phyloP scores from a whole-genome alignment of 192 early-diverging fungal genomes.

The Nowakowskiella sp. region DNA sequence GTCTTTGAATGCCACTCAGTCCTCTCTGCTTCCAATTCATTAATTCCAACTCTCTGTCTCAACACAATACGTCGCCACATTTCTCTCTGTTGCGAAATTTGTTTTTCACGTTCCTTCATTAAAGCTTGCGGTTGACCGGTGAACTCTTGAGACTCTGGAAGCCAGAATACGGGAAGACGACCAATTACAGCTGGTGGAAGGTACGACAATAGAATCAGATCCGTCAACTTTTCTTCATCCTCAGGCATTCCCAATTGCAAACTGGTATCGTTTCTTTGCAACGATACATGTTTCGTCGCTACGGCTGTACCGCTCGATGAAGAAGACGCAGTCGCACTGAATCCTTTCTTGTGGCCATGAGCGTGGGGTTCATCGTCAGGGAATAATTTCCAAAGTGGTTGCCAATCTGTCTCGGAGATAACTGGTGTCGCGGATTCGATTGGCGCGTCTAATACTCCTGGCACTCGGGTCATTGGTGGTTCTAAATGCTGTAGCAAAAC shows the following conservation, averaged over 20 bases:
- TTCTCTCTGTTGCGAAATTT: constrained; percentile 15
- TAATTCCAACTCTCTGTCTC: constrained; percentile 21
- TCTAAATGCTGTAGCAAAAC: constrained; percentile 23
- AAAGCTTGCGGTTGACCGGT: constrained; percentile 20
- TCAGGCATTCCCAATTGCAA: too few species aligned
- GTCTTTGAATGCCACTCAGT: too few species aligned
- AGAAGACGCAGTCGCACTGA: background rate
- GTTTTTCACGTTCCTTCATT: constrained; percentile 25
- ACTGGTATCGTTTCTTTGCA: background rate
- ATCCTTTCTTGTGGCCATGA: constrained; percentile 5
- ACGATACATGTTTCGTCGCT: background rate
- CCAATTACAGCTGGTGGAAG: constrained; percentile 48
- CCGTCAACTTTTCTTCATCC: too few species aligned
- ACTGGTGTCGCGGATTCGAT: constrained; percentile 21
- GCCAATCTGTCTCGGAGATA: constrained; percentile 35
- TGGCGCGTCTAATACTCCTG: constrained; percentile 41
- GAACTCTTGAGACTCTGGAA: constrained; percentile 6
- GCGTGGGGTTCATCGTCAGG: background rate
- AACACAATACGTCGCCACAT: constrained; percentile 25
- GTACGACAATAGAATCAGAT: constrained; percentile 39
- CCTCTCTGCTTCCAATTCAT: constrained; percentile 6
- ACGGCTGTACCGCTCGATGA: background rate
- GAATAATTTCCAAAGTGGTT: background rate
- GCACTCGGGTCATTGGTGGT: constrained; percentile 40
- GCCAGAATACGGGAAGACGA: constrained; percentile 38